Base-by-base conservation (phyloP, 805 yeast genomes). In the Candida hispaniensis region DNA sequence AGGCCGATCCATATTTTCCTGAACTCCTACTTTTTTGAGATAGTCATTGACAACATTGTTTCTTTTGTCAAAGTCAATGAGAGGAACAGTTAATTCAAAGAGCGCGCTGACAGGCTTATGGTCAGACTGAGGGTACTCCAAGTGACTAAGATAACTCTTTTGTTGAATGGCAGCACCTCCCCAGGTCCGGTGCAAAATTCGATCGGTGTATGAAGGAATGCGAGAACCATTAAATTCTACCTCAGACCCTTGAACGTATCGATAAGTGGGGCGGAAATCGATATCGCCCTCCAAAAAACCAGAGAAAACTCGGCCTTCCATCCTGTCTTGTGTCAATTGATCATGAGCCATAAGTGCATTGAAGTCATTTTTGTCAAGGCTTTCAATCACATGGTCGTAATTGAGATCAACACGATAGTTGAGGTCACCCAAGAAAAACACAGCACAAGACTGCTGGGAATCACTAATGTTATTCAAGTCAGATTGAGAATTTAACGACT, bases 191-290 rank as follows among this genome's bases (percentile, higher is more conserved):
- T 42, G 28, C 5, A 42, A 21, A 3, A 73, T 61, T 18, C 80
- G 58, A 42, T 73, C 80, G 0, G 79, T 72, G 47, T 73, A 73
- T 1, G 77, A 68, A 0, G 80, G 79, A 5, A 56, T 51, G 30
- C 79, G 55, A 12, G 47, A 52, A 4, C 45, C 45, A 14, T 44
- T 44, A 24, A 47, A 41, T 19, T 35, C 28, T 18, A 45, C 35
- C 2, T 51, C 44, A 8, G 23, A 46, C 30, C 23, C 14, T 14
- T 18, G 38, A 6, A 42, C 46, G 40, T 64, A 54, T 45, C 71
- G 73, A 47, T 67, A 73, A 2, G 78, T 71, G 1, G 80, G 80
- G 2, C 64, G 53, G 47, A 73, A 73, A 1, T 42, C 32, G 13
- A 74, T 63, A 2, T 47, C 44, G 2, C 66, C 64, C 46, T 73